Evolutionary conservation across 257 asterid species (phyloP), one percentile per base, ranked within the genome.

Genomic region (Ilex aquifolium): DNA sequence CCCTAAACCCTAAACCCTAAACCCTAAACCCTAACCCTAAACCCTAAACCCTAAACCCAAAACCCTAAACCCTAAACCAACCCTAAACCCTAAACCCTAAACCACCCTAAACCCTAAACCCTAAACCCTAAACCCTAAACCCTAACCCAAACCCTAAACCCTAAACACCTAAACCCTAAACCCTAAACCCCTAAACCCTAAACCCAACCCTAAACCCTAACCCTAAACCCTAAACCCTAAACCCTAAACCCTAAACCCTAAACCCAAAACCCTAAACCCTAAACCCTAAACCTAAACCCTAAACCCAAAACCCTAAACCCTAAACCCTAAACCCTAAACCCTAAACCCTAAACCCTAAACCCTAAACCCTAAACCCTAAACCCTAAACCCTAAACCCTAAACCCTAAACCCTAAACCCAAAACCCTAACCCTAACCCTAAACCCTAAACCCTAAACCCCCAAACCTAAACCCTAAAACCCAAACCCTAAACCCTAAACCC

Each of bases 111-210:
- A n/a, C n/a, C n/a, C n/a, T n/a, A n/a, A 66, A 67, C 48, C 49
- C 49, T 44, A 67, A 67, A 62, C 65, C 60, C 40, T 62, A 27
- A 67, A 59, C 56, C 71, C 65, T 10, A 9, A 67, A 67, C 72
- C 72, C 72, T 60, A 60, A 68, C 72, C 61, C 12, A 67, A 67
- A 64, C 72, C 67, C 54, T 31, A 67, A 67, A 32, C 72, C 72
- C 65, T 50, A 67, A 67, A 44, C 49, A n/a, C 46, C 72, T 64
- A 50, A 13, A 60, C 59, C 12, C 67, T 31, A 59, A n/a, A 56
- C 21, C 72, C 72, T 29, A 36, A 67, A 67, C n/a, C 7, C 69
- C 63, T 27, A 0, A 65, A 65, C 56, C 63, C 63, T 56, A 42
- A 32, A 21, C 49, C 49, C 69, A 52, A 64, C 65, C 64, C 71